A percentile compares a stretch with the other conserved stretches of the same genome.
Evolutionary conservation across 495 filamentous ascomycete species (phyloP).

Genomic region (Daldinia caldariorum): DNA sequence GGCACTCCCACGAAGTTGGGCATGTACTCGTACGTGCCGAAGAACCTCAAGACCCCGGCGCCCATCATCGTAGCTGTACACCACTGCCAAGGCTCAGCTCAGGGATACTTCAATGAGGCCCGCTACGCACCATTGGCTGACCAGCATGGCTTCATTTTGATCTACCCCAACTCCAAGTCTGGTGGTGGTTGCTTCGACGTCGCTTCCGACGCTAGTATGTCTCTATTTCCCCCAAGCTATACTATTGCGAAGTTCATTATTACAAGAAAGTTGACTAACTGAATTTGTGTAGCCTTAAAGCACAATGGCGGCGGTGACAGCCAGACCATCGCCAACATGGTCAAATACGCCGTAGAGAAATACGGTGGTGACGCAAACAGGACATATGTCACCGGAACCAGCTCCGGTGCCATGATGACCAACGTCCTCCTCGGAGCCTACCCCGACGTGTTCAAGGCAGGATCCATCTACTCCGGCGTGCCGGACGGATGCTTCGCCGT

Average conservation of each 20-base stretch:
- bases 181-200: conserved; percentile 49
- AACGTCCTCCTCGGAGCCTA: conserved; percentile 61
- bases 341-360: conserved; percentile 60
- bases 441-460: conserved; percentile 63
- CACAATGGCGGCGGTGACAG: conserved; percentile 67
- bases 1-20: conserved; percentile 56
- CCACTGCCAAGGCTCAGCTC: conserved; percentile 63
- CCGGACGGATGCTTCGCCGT: conserved; percentile 61
- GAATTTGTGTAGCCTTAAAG: conserved; percentile 51
- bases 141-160: conserved; percentile 42
- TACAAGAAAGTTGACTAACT: not conserved
- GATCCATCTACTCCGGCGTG: conserved; percentile 60
- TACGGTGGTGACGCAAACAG: conserved; percentile 61
- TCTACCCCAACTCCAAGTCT: conserved; percentile 53
- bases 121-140: conserved; percentile 51
- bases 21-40: conserved; percentile 68
- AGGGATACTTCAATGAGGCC: conserved; percentile 59
- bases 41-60: conserved; percentile 59
- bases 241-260: not conserved
- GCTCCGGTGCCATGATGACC: conserved; percentile 69
- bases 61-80: conserved; percentile 67
- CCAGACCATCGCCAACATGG: conserved; percentile 68
- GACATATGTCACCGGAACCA: conserved; percentile 62
- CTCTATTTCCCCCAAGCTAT: not conserved
- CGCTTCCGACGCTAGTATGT: conserved; percentile 46